Conservation (phyloP, 768 basidiomycete species). For the Russula vinacea region DNA sequence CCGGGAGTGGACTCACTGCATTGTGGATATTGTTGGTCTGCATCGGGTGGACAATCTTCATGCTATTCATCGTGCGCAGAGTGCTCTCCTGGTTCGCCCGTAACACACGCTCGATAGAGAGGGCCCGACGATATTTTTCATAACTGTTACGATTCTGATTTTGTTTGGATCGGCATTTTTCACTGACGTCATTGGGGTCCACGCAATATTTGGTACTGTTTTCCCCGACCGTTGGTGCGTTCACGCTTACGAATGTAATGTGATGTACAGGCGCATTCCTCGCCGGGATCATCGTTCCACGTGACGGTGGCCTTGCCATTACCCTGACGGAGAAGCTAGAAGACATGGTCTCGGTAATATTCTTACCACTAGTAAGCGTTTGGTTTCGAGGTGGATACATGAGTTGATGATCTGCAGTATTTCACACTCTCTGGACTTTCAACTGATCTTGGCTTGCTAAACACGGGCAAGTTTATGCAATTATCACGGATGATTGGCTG, state of each 20-base stretch:
- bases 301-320: conserved; percentile 83
- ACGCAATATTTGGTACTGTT: conserved; percentile 77
- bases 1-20: conserved; percentile 76
- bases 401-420: conserved; percentile 50
- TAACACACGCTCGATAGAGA: conserved; percentile 74
- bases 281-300: conserved; percentile 76
- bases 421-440: conserved; percentile 89
- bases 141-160: conserved; percentile 77
- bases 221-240: not conserved
- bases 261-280: conserved; percentile 65
- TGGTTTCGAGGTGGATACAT: conserved; percentile 1
- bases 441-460: conserved; percentile 83
- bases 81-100: conserved; percentile 69
- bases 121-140: conserved; percentile 86
- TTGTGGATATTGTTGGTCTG: conserved; percentile 80
- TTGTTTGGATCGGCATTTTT: conserved; percentile 89
- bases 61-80: conserved; percentile 63
- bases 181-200: conserved; percentile 89
- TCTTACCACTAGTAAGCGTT: conserved; percentile 70
- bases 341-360: conserved; percentile 88
- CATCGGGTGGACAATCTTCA: conserved; percentile 74
- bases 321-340: conserved; percentile 94
- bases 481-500: not conserved
- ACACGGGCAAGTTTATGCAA: conserved; percentile 52
- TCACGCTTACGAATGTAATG: not conserved